Conservation (phyloP, 192 early-diverging fungal species). For the Podila epigama region DNA sequence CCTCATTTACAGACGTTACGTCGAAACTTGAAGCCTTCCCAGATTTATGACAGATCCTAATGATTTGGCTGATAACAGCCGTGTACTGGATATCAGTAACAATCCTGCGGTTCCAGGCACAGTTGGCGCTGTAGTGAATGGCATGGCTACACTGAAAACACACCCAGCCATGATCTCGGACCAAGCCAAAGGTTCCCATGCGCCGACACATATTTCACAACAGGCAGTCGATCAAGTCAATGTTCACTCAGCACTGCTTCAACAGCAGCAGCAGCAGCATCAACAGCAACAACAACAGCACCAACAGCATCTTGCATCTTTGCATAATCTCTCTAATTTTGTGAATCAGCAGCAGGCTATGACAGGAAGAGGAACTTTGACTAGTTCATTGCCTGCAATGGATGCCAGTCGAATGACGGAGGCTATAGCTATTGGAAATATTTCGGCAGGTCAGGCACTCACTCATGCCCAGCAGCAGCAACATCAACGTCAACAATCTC, state of each 20-base stretch:
- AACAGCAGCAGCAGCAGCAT: slow-evolving; percentile 10
- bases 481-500: neutral
- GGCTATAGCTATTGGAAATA: neutral
- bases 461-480: neutral
- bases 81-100: slow-evolving; percentile 34
- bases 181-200: neutral
- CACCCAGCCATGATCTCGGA: slow-evolving; percentile 2
- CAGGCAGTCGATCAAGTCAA: neutral
- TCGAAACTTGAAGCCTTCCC: no score
- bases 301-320: slow-evolving; percentile 14
- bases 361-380: neutral
- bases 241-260: neutral
- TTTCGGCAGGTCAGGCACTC: neutral
- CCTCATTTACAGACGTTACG: no score
- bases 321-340: slow-evolving; percentile 10
- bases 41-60: slow-evolving; percentile 31
- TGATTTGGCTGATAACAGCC: slow-evolving; percentile 30
- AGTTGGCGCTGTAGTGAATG: slow-evolving; percentile 14
- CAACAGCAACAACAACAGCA: slow-evolving; percentile 20
- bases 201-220: neutral
- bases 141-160: neutral
- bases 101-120: slow-evolving; percentile 14
- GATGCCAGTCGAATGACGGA: neutral
- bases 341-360: slow-evolving; percentile 1
- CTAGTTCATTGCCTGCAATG: neutral